These are phyloP conservation scores for Polygonum maritimum DNA, from an alignment of 148 eudicot genomes.

Conservation along the genomic window DNA sequence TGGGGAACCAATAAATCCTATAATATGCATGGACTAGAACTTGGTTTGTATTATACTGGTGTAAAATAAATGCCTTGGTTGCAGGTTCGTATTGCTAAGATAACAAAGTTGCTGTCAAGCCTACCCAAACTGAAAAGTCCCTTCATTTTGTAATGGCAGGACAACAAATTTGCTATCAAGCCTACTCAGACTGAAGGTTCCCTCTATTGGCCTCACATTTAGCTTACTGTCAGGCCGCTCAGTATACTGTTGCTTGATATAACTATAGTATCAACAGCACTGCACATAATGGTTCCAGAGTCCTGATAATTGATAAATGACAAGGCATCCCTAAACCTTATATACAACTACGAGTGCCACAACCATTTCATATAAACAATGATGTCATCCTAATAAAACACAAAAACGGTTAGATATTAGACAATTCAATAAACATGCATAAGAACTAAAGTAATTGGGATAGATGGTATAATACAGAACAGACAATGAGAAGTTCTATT, in stretches of 20 bases:
- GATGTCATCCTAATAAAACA: neutral
- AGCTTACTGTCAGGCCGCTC: neutral
- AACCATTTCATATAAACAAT: neutral
- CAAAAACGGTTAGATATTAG: neutral
- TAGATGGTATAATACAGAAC: neutral
- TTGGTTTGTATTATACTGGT: neutral
- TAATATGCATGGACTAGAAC: neutral
- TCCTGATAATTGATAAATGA: neutral
- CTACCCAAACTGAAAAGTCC: neutral
- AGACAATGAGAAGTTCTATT: neutral
- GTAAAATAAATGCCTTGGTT: neutral
- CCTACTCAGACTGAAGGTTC: neutral
- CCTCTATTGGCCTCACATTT: neutral
- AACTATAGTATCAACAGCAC: neutral
- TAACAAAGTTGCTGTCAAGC: neutral
- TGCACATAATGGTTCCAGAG: neutral
- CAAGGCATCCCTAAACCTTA: neutral
- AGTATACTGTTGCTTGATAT: neutral
- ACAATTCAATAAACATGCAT: neutral
- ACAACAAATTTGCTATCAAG: neutral
- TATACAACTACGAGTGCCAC: neutral
- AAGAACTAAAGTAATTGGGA: neutral
- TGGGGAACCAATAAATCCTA: neutral
- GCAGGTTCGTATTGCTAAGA: neutral
- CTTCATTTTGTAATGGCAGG: neutral